Evolutionary conservation across 139 green algal species (phyloP).

Genomic region (Chlorella sp.): DNA sequence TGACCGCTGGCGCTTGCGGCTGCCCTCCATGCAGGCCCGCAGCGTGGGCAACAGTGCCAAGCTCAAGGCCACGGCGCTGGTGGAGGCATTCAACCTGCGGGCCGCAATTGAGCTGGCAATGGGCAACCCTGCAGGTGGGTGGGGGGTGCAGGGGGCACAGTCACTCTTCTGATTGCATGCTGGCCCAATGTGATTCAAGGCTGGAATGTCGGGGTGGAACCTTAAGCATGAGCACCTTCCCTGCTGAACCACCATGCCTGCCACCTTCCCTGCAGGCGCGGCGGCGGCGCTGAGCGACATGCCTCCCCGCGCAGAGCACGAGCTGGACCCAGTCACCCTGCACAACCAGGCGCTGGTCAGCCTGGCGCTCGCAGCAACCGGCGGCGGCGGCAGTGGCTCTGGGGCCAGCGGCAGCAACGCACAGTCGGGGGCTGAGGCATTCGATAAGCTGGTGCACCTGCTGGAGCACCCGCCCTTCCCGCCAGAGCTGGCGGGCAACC

Average conservation of each 20-base stretch:
- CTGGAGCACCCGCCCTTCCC: conserved; percentile 81
- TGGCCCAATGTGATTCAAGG: no score
- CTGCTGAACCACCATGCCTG: neutral
- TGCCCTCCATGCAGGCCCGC: conserved; percentile 41
- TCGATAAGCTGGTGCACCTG: conserved; percentile 92
- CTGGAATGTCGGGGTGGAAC: no score
- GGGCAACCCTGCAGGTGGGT: conserved; percentile 21
- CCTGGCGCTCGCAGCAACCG: neutral
- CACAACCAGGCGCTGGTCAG: conserved; percentile 73
- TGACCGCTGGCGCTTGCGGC: neutral
- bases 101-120: conserved; percentile 84
- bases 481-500: conserved; percentile 83
- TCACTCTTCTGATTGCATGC: no score
- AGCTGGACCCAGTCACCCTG: conserved; percentile 91
- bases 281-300: conserved; percentile 84
- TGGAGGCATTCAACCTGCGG: conserved; percentile 94
- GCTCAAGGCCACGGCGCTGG: conserved; percentile 81
- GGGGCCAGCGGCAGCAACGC: conserved; percentile 30
- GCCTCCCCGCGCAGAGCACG: conserved; percentile 78
- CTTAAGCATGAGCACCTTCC: no score
- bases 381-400: neutral
- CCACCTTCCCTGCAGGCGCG: conserved; percentile 50
- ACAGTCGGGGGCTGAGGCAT: conserved; percentile 63
- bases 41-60: conserved; percentile 86
- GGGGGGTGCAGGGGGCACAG: neutral